Evolutionary conservation across 306 rosid species (phyloP).

Genomic region (Cajanus cajan): DNA sequence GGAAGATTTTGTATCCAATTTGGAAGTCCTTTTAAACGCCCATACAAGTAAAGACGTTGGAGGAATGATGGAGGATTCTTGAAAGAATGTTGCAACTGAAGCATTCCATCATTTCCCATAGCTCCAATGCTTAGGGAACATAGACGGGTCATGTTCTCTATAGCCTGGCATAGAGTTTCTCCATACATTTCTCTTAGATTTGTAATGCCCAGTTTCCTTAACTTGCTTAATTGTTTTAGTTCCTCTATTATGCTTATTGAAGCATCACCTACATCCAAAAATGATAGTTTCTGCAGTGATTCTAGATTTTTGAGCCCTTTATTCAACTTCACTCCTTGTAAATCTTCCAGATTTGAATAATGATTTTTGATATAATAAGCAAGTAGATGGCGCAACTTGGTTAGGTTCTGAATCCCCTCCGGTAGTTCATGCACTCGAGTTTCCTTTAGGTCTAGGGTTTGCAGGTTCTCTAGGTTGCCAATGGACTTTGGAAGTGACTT

Average conservation of each 20-base stretch:
- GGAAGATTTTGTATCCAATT: neutral
- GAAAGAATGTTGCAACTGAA: neutral
- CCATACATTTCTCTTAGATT: neutral
- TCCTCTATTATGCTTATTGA: neutral
- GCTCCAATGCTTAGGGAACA: neutral
- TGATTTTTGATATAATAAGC: neutral
- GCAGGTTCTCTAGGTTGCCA: conserved; percentile 7
- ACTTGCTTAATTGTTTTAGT: neutral
- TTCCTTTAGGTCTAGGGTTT: conserved; percentile 1
- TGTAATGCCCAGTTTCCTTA: neutral
- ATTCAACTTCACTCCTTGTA: neutral
- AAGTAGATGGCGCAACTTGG: neutral
- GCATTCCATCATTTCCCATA: neutral
- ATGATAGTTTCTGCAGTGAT: neutral
- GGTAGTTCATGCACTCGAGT: neutral
- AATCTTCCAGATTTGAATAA: neutral
- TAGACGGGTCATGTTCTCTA: neutral
- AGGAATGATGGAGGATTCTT: neutral
- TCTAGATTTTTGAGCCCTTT: neutral
- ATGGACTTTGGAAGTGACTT: conserved; percentile 24
- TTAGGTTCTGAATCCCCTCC: neutral
- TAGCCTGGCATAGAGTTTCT: neutral
- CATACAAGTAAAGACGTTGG: neutral
- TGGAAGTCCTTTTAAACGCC: neutral
- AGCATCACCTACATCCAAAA: neutral